Evolutionary conservation across 345 rosid genomes (phyloP), one percentile per base, ranked within the genome.

Genomic region (Odontarrhena argentea): DNA sequence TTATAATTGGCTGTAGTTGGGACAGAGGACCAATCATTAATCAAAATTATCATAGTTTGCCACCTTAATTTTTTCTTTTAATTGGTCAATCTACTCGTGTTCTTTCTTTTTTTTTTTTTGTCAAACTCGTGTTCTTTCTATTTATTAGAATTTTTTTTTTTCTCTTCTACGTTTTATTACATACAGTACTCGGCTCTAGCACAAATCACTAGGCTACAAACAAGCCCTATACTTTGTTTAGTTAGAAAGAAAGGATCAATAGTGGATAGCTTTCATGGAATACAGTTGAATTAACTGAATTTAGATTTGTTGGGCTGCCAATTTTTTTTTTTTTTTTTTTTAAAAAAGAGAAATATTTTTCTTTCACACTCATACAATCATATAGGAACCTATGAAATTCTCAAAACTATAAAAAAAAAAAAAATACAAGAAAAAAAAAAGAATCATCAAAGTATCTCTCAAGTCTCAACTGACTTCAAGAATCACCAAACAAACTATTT

Each of bases 401-500:
- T 49, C 43, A 40, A 58, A 72, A n/a, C 77, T 65, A 66, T 6
- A 38, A 36, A 48, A 38, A 53, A 50, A 40, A 51, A 9, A 25
- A 35, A 0, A 36, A 36, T 1, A 40, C 2, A 25, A 6, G 42
- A 38, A 41, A 14, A 36, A 7, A 24, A n/a, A 10, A 12, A 57
- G 57, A 72, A 41, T 4, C 26, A 24, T 24, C 24, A 53, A 52
- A 56, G 43, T 52, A 38, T 60, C 34, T 60, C 47, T 60, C 72
- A 67, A 45, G 24, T 60, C 47, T 60, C 72, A 67, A 45, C 53
- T 26, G 54, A 25, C 53, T 47, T 48, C 15, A 73, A 44, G 35
- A 66, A 59, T 52, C 35, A 66, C 56, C 24, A 12, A 66, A 38
- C 68, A 45, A 53, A 67, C 77, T 67, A 60, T 67, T 9, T 58